These are phyloP conservation scores for Cucurbita moschata DNA, from an alignment of 306 rosid genomes.

Conservation along the genomic window DNA sequence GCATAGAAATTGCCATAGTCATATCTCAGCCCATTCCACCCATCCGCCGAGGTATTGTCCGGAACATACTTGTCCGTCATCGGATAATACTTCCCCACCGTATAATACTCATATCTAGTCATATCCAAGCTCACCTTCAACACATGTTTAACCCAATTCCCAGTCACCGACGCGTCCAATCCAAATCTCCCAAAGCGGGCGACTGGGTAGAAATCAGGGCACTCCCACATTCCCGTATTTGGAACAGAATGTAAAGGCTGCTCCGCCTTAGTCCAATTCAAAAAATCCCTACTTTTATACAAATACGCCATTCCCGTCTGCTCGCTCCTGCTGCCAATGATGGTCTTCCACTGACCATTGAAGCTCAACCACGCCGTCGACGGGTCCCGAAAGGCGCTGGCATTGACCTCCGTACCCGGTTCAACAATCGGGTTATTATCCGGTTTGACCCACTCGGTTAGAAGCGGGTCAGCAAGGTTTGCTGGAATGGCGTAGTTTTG, in stretches of 20 bases:
- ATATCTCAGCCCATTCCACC: constrained; percentile 66
- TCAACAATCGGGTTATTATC: constrained; percentile 39
- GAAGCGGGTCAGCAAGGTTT: constrained; percentile 44
- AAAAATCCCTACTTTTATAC: constrained; percentile 47
- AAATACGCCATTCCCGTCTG: constrained; percentile 44
- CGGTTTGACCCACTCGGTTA: constrained; percentile 53
- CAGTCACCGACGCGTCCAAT: constrained; percentile 31
- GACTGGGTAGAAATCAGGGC: constrained; percentile 78
- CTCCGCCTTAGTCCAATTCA: constrained; percentile 37
- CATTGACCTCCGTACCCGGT: constrained; percentile 15
- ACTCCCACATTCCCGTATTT: constrained; percentile 74
- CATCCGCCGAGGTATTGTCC: constrained; percentile 43
- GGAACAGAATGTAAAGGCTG: constrained; percentile 55
- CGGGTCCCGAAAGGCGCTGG: constrained; percentile 57
- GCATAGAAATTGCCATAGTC: constrained; percentile 89
- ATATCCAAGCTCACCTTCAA: constrained; percentile 62
- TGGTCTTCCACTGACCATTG: constrained; percentile 50
- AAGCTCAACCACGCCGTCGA: constrained; percentile 49
- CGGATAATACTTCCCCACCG: constrained; percentile 33
- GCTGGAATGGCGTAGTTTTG: constrained; percentile 58
- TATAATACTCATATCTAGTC: constrained; percentile 72
- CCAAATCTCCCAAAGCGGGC: constrained; percentile 16
- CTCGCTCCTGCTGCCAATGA: constrained; percentile 38
- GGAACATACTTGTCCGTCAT: constrained; percentile 39
- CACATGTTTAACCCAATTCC: constrained; percentile 36